A percentile compares a stretch with the other conserved stretches of the same genome.
These are phyloP conservation scores for Hawksworthiomyces lignivorus DNA, from an alignment of 2,329 filamentous ascomycete species.

Conservation along the genomic window DNA sequence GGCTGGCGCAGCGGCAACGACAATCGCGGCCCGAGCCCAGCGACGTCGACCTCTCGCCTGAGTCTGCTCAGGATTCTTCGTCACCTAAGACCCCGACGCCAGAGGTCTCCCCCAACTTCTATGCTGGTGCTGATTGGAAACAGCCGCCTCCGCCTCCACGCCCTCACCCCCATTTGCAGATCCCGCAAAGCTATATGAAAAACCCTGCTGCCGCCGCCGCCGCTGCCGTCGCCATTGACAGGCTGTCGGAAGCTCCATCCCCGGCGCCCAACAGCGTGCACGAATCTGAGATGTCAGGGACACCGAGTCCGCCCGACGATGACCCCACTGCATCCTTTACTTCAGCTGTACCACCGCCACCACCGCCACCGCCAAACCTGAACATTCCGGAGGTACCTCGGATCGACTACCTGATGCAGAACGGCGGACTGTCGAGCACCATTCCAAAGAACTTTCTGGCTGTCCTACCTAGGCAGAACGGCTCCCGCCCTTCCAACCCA, in stretches of 20 bases:
- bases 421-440: slow-evolving; percentile 68
- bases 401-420: slow-evolving; percentile 86
- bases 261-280: slow-evolving; percentile 3
- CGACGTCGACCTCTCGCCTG: slow-evolving; percentile 43
- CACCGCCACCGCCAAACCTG: slow-evolving; percentile 71
- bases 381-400: slow-evolving; percentile 64
- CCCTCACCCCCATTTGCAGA: slow-evolving; percentile 26
- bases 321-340: slow-evolving; percentile 3
- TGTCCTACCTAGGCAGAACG: slow-evolving; percentile 50
- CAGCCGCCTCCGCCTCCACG: slow-evolving; percentile 42
- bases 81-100: slow-evolving; percentile 55
- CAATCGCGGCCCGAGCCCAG: slow-evolving; percentile 24
- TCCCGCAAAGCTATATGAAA: background rate
- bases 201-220: background rate
- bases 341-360: slow-evolving; percentile 38
- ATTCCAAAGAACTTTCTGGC: slow-evolving; percentile 68
- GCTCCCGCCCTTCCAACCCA: slow-evolving; percentile 47
- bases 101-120: slow-evolving; percentile 11
- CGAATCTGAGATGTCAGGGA: slow-evolving; percentile 6
- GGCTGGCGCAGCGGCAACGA: too few species aligned
- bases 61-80: slow-evolving; percentile 45
- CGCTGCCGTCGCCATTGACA: slow-evolving; percentile 13
- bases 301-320: background rate
- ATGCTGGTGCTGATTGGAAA: slow-evolving; percentile 19
- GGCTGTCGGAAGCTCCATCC: slow-evolving; percentile 24